Base-by-base conservation (phyloP, 768 basidiomycete genomes). In the Boletus vinaceobasis region DNA sequence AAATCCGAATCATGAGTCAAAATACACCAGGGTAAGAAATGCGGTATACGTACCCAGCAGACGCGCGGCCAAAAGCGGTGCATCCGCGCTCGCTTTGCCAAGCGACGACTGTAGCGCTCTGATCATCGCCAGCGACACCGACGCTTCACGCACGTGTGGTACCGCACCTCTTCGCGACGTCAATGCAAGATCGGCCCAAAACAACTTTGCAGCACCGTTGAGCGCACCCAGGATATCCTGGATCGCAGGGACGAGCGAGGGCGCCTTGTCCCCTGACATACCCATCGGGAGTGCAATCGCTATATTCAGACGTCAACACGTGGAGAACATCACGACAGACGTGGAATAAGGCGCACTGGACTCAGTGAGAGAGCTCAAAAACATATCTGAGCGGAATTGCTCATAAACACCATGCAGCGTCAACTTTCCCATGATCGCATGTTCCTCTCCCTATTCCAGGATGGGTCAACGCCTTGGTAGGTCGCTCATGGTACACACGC, bases 351-450 rank as follows among this genome's bases (percentile, higher is more conserved):
- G 73, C 91, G 35, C 63, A 96, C 94, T 86, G 1, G 96, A 96
- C 67, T 98, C 96, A 0, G 87, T 81, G 23, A 98, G 74, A 17
- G 94, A 94, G 64, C 87, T 93, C 54, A 97, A 75, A 67, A 94
- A 90, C 75, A 97, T 89, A 66, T 98, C 94, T 0, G 83, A 79
- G 32, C 83, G 82, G 75, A 96, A 92, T 7, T 84, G 84, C 36
- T 80, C 79, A 60, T 94, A 86, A 1, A 88, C 88, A 27, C 86
- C 81, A 49, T 90, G 84, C 29, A 98, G 72, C 1, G 84, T 85
- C n/a, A 96, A 73, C 59, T 82, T 86, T 0, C 87, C 94, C 65
- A 90, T 78, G 0, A 97, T 72, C 4, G 81, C 78, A 60, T 83
- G 81, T 64, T 91, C 85, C 65, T 91, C 87, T 10, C 86, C 85